Evolutionary conservation across 2,329 filamentous ascomycete genomes (phyloP).

Genomic region (Fusarium anguioides): DNA sequence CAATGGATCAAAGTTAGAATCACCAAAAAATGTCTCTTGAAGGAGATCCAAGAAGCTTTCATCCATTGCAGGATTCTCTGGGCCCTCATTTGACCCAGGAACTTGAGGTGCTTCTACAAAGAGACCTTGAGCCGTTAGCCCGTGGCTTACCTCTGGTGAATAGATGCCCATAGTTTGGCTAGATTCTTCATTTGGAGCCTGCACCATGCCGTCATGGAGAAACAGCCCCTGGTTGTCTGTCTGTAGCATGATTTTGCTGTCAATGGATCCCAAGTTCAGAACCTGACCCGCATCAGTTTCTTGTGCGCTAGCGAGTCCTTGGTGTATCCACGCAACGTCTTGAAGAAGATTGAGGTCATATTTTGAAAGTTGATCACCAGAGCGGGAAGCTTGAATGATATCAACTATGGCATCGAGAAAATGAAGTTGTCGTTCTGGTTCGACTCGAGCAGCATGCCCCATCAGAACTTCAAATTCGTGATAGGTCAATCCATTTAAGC

Average conservation of each 20-base stretch:
- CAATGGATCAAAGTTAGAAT: no score
- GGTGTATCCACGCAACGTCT: neutral
- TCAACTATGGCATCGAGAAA: neutral
- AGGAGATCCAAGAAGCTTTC: no score
- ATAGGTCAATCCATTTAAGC: neutral
- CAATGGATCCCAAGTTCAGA: no score
- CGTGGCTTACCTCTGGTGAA: no score
- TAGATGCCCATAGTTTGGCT: no score
- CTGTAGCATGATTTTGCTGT: neutral
- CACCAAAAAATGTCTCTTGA: no score
- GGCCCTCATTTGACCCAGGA: no score
- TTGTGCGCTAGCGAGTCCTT: neutral
- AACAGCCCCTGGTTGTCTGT: neutral
- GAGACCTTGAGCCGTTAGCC: no score
- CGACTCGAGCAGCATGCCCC: neutral
- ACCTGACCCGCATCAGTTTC: no score
- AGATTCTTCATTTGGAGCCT: no score
- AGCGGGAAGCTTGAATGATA: neutral
- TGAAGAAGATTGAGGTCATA: neutral
- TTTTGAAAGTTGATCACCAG: neutral
- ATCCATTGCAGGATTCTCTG: no score
- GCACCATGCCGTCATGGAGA: accelerated
- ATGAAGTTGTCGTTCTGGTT: accelerated
- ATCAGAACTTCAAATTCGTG: neutral
- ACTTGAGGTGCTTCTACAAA: no score